A percentile compares a stretch with the other conserved stretches of the same genome.
Conservation (phyloP, 1,139 yeast species). For the Yamadazyma mexicana region DNA sequence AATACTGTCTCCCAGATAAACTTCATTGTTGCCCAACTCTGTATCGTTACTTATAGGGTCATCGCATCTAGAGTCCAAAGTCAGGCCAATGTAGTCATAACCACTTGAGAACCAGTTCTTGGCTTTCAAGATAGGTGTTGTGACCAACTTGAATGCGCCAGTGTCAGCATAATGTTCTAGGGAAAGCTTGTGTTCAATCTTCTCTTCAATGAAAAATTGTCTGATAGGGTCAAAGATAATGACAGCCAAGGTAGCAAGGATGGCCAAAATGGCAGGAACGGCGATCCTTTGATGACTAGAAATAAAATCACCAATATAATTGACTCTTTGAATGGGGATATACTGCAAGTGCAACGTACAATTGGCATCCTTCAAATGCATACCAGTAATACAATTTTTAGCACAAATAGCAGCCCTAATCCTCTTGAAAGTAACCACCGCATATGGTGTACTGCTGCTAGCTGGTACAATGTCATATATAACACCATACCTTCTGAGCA, state of each 20-base stretch:
- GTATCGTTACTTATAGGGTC: constrained; percentile 17
- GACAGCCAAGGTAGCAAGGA: constrained; percentile 73
- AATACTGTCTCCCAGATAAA: constrained; percentile 12
- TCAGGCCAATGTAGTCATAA: constrained; percentile 30
- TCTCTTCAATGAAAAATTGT: constrained; percentile 73
- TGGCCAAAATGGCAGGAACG: constrained; percentile 53
- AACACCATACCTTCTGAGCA: constrained; percentile 84
- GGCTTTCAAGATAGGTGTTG: constrained; percentile 27
- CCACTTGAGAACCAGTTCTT: constrained; percentile 27
- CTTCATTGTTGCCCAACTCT: constrained; percentile 11
- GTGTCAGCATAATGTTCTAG: constrained; percentile 34
- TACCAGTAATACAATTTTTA: constrained; percentile 86
- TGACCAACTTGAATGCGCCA: constrained; percentile 26
- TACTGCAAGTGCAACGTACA: constrained; percentile 76
- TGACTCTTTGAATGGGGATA: constrained; percentile 53
- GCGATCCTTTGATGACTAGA: constrained; percentile 81
- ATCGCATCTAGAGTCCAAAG: constrained; percentile 17
- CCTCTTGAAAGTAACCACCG: constrained; percentile 55
- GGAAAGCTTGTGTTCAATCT: constrained; percentile 56
- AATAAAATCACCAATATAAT: constrained; percentile 54
- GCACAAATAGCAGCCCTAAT: constrained; percentile 80
- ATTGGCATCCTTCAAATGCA: constrained; percentile 47
- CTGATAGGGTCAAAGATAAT: constrained; percentile 90
- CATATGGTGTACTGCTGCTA: constrained; percentile 34
- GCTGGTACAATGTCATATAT: constrained; percentile 71